Conservation (phyloP, 768 basidiomycete species). For the Mrakia frigida region DNA sequence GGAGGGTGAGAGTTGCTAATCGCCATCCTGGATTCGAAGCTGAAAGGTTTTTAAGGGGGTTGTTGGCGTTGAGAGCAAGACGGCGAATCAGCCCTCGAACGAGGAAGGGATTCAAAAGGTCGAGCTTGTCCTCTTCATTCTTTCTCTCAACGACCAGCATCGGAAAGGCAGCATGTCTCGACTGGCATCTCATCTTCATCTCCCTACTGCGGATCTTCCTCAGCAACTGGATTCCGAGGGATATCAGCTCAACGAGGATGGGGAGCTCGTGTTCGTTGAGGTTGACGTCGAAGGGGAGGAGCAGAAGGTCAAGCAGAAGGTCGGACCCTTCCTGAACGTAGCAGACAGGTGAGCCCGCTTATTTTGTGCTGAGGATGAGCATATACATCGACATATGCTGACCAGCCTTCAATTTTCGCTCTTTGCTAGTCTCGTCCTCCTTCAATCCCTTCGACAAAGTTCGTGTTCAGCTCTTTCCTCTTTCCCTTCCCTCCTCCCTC, state of each 20-base stretch:
- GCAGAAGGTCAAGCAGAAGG: slow-evolving; percentile 17
- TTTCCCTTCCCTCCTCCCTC: background rate
- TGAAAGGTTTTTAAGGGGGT: background rate
- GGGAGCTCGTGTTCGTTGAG: slow-evolving; percentile 35
- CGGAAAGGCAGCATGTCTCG: slow-evolving; percentile 4
- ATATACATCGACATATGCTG: background rate
- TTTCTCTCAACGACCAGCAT: background rate
- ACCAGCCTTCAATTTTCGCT: background rate
- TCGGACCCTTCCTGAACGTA: slow-evolving; percentile 42
- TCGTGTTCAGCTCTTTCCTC: background rate
- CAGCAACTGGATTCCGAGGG: background rate
- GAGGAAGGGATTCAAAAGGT: background rate
- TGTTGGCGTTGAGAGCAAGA: background rate
- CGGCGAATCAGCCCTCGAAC: too few relatives aligned
- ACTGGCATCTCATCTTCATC: background rate
- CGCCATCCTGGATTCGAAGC: background rate
- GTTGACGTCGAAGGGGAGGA: slow-evolving; percentile 48
- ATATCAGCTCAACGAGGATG: slow-evolving; percentile 21
- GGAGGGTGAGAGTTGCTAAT: background rate
- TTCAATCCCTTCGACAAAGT: slow-evolving; percentile 1
- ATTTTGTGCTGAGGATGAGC: background rate
- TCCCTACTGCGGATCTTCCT: background rate
- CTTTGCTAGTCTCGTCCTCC: background rate
- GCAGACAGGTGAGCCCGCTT: slow-evolving; percentile 31
- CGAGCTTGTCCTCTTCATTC: background rate